Conservation (phyloP, 768 basidiomycete species). For the Clavulina sp. region DNA sequence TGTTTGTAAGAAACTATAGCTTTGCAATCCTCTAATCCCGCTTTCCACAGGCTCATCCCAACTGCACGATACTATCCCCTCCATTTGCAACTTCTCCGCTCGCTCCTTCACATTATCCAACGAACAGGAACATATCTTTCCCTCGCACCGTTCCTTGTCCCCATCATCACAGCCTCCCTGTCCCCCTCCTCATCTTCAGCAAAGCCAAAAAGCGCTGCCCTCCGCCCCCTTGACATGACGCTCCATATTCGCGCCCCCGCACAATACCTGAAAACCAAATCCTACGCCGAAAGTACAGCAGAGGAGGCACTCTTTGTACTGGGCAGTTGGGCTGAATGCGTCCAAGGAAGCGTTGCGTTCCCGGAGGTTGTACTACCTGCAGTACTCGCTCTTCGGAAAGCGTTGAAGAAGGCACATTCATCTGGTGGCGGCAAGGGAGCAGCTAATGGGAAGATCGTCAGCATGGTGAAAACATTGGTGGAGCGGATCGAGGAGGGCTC, state of each 20-base stretch:
- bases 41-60: slow-evolving; percentile 52
- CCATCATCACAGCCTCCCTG: slow-evolving; percentile 65
- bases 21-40: background rate
- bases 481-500: slow-evolving; percentile 79
- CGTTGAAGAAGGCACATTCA: slow-evolving; percentile 39
- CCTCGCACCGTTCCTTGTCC: slow-evolving; percentile 69
- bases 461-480: slow-evolving; percentile 50
- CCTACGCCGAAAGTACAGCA: slow-evolving; percentile 64
- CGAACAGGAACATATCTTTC: slow-evolving; percentile 81
- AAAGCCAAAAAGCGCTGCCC: slow-evolving; percentile 66
- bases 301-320: slow-evolving; percentile 70
- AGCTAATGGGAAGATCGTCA: slow-evolving; percentile 20
- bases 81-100: slow-evolving; percentile 81
- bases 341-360: slow-evolving; percentile 80
- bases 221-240: slow-evolving; percentile 81
- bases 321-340: slow-evolving; percentile 65
- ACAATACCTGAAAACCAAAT: slow-evolving; percentile 73
- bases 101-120: slow-evolving; percentile 66
- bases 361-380: slow-evolving; percentile 81
- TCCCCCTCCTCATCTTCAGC: slow-evolving; percentile 32
- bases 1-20: slow-evolving; percentile 16
- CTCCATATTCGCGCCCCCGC: slow-evolving; percentile 73
- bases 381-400: slow-evolving; percentile 48
- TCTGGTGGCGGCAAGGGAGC: slow-evolving; percentile 6
- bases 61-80: slow-evolving; percentile 87